Base-by-base conservation (phyloP, 1,284 basidiomycete species). In the Porogramme epimiltina region DNA sequence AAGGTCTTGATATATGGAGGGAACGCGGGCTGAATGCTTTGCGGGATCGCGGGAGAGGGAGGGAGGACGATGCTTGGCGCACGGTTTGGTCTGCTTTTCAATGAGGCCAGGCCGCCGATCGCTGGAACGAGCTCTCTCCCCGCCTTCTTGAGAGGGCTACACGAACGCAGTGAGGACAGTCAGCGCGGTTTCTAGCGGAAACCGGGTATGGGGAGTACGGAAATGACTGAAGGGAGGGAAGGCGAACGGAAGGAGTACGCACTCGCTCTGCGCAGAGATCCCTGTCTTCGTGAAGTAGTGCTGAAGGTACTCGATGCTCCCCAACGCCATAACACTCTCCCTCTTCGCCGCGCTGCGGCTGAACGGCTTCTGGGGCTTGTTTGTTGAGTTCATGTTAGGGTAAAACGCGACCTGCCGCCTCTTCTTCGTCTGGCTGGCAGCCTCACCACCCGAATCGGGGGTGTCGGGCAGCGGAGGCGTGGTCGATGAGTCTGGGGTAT, bases 221-320 rank as follows among this genome's bases (percentile, higher is more conserved):
- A n/a, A n/a, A n/a, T n/a, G n/a, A n/a, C n/a, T n/a, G n/a, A n/a
- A n/a, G n/a, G n/a, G n/a, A n/a, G n/a, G n/a, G 36, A 23, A 38
- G 2, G 11, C 8, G 13, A 2, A 36, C n/a, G 34, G 36, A 36
- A 15, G 22, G 15, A 36, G 34, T 37, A 78, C 86, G 68, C 69
- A 90, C 89, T 80, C 82, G 67, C 79, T 81, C 74, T 86, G 86
- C 23, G 87, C 79, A 16, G 76, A 79, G 49, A 91, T 78, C 4
- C 89, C 89, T 0, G 87, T 84, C 79, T 92, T 92, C 5, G 91
- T 91, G 61, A 92, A 93, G 65, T 91, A 91, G 65, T 93, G 87
- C 70, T 94, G 91, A 45, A 94, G 77, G 66, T 93, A 88, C 63
- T 92, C 89, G 58, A 94, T 93, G 66, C 88, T 90, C 24, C 90